These are phyloP conservation scores for Ceratocystis destructans DNA, from an alignment of 2,329 filamentous ascomycete species.

Conservation along the genomic window DNA sequence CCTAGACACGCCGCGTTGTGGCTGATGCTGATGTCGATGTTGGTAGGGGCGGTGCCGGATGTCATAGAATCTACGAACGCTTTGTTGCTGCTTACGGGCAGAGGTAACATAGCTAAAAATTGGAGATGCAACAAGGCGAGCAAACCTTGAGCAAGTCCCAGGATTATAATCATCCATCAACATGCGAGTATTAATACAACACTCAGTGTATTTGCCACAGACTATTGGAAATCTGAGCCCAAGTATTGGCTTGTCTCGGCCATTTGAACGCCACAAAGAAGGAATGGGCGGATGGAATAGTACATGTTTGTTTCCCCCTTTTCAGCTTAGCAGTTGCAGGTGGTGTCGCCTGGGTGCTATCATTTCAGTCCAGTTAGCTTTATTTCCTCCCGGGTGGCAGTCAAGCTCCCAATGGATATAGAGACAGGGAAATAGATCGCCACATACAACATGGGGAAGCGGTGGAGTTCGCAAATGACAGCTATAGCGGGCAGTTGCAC, in stretches of 20 bases:
- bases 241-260: slow-evolving; percentile 6
- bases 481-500: not conserved
- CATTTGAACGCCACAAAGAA: not conserved
- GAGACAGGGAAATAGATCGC: not conserved
- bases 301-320: not conserved
- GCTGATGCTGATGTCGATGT: no score
- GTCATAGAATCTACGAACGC: no score
- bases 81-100: no score
- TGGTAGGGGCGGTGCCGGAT: no score
- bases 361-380: not conserved
- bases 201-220: not conserved
- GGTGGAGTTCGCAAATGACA: not conserved
- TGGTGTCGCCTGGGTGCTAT: not conserved
- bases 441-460: not conserved
- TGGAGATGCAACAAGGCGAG: not conserved
- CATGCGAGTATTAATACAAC: not conserved
- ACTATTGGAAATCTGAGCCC: not conserved
- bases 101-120: no score
- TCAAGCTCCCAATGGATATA: not conserved
- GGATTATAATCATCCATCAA: not conserved
- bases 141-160: not conserved
- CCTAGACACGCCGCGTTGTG: no score
- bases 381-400: not conserved
- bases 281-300: not conserved
- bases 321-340: no score